Percentiles rank a stretch among this genome's conserved stretches.
These are phyloP conservation scores for Saccharomycopsis hybrid DNA, from an alignment of 1,139 yeast genomes.

Conservation along the genomic window DNA sequence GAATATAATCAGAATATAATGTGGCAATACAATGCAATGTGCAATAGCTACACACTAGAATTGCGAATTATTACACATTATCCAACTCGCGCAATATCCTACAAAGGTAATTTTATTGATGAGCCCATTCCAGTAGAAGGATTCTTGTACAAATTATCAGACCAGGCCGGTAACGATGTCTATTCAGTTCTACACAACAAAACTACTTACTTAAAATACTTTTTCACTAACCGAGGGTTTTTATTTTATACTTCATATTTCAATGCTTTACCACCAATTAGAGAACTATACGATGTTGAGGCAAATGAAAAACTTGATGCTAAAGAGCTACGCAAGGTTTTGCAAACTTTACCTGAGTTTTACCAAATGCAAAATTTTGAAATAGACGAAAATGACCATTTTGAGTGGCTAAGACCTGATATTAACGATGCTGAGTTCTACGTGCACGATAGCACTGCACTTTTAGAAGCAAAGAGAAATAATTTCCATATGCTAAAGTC, in stretches of 20 bases:
- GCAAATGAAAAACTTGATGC: background rate
- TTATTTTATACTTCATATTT: conserved; percentile 52
- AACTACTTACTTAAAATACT: conserved; percentile 39
- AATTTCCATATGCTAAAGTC: conserved; percentile 27
- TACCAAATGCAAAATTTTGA: conserved; percentile 49
- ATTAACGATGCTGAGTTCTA: conserved; percentile 36
- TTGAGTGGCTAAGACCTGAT: conserved; percentile 51
- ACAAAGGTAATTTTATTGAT: conserved; percentile 14
- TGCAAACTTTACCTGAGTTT: conserved; percentile 31
- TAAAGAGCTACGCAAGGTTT: conserved; percentile 21
- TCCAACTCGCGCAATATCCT: conserved; percentile 28
- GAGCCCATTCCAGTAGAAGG: conserved; percentile 79
- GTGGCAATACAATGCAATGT: conserved; percentile 39
- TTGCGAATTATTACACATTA: conserved; percentile 46
- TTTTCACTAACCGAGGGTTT: conserved; percentile 54
- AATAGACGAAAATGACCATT: conserved; percentile 36
- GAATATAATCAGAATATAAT: conserved; percentile 46
- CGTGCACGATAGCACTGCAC: conserved; percentile 48
- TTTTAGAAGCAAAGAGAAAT: conserved; percentile 45
- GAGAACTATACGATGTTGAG: background rate
- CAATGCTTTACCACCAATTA: conserved; percentile 55
- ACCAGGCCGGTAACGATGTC: conserved; percentile 39
- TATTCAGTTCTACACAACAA: conserved; percentile 25
- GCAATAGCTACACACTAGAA: conserved; percentile 46
- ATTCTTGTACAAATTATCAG: conserved; percentile 53